A percentile compares a stretch with the other conserved stretches of the same genome.
Evolutionary conservation across 306 rosid species (phyloP).

Genomic region (barrel medic (Medicago truncatula)): DNA sequence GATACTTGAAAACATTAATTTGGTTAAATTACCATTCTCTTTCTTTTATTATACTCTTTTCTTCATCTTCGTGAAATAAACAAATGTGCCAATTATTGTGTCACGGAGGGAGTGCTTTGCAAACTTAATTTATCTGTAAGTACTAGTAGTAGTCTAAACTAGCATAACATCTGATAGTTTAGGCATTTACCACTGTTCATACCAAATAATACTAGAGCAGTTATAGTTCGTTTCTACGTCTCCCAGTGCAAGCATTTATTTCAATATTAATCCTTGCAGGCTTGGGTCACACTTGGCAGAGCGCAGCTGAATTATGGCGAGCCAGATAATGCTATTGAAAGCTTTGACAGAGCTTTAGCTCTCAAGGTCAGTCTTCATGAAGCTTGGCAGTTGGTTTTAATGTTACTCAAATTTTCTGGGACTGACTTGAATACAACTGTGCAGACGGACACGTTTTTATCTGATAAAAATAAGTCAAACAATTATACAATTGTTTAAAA

Average conservation of each 20-base stretch:
- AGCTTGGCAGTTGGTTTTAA: slow-evolving; percentile 28
- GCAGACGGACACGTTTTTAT: neutral
- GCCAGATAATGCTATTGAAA: slow-evolving; percentile 82
- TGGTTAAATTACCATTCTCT: too few species aligned
- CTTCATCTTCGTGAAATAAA: neutral
- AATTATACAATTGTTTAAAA: too few species aligned
- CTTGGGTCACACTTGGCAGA: slow-evolving; percentile 94
- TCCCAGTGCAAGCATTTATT: slow-evolving; percentile 5
- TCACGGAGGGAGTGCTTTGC: neutral
- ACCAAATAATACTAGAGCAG: slow-evolving; percentile 13
- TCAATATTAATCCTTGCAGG: slow-evolving; percentile 55
- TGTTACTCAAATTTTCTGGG: neutral
- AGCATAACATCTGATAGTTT: neutral
- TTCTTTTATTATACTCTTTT: too few species aligned
- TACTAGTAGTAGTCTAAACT: neutral
- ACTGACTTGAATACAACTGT: neutral
- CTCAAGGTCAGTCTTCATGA: slow-evolving; percentile 65
- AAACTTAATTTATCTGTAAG: slow-evolving; percentile 9
- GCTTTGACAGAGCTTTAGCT: slow-evolving; percentile 83
- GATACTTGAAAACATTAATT: too few species aligned
- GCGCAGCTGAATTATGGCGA: slow-evolving; percentile 92
- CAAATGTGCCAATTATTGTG: neutral
- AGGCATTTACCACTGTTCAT: slow-evolving; percentile 6
- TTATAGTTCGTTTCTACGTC: slow-evolving; percentile 19
- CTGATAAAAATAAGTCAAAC: too few species aligned